phyloP scores from a whole-genome alignment of 1,284 basidiomycete genomes.

The Chondrostereum purpureum region DNA sequence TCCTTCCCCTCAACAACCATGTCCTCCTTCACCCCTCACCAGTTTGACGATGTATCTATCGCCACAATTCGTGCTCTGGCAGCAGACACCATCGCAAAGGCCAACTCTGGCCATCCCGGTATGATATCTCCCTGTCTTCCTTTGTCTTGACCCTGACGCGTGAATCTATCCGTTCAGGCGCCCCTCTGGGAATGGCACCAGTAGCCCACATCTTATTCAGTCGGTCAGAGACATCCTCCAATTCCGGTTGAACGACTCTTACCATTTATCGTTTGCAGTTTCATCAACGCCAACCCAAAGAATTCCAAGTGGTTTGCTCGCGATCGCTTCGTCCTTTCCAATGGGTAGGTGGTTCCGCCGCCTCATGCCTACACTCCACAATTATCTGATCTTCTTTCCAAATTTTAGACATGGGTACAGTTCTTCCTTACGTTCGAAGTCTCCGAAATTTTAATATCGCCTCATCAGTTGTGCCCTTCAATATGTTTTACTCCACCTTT shows the following conservation, averaged over 20 bases:
- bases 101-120: constrained; percentile 93
- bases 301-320: constrained; percentile 90
- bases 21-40: constrained; percentile 31
- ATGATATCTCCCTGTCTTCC: constrained; percentile 14
- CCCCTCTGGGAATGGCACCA: constrained; percentile 91
- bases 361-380: too few relatives aligned
- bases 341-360: constrained; percentile 56
- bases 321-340: constrained; percentile 84
- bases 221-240: constrained; percentile 46
- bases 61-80: constrained; percentile 68
- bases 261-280: too few relatives aligned
- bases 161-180: constrained; percentile 41
- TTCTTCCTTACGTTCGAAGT: too few relatives aligned
- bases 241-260: neutral
- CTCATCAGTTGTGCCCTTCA: constrained; percentile 70
- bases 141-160: constrained; percentile 8
- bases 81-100: constrained; percentile 68
- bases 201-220: constrained; percentile 85
- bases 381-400: too few relatives aligned
- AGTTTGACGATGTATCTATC: constrained; percentile 52
- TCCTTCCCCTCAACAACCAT: constrained; percentile 28
- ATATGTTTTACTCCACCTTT: constrained; percentile 77
- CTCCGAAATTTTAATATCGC: too few relatives aligned
- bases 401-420: too few relatives aligned
- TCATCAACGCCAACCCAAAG: constrained; percentile 83